Evolutionary conservation across 768 basidiomycete species (phyloP).

Genomic region (Coprinopsis marcescibilis): DNA sequence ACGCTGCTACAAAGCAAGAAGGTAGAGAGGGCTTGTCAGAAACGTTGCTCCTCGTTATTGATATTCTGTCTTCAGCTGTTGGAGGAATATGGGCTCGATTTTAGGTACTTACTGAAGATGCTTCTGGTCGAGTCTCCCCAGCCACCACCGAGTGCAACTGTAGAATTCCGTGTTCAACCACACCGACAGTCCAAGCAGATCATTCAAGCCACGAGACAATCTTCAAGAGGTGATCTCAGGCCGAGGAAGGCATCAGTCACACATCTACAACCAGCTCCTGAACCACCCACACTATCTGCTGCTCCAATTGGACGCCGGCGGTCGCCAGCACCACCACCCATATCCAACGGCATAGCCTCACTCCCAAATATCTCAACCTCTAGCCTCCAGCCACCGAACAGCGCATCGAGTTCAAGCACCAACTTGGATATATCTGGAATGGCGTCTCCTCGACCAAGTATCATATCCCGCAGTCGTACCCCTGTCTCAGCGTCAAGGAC

Average conservation of each 20-base stretch:
- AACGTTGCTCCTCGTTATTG: background rate
- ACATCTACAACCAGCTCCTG: constrained; percentile 21
- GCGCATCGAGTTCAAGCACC: constrained; percentile 4
- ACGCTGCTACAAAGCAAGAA: constrained; percentile 79
- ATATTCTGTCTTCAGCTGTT: constrained; percentile 50
- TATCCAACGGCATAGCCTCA: constrained; percentile 8
- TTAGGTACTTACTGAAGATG: constrained; percentile 85
- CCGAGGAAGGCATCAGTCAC: constrained; percentile 11
- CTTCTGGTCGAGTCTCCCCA: constrained; percentile 52
- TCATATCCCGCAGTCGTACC: constrained; percentile 21
- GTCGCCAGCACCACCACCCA: constrained; percentile 20
- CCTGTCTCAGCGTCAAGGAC: constrained; percentile 19
- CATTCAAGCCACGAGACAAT: constrained; percentile 9
- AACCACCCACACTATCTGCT: constrained; percentile 23
- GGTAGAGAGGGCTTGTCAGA: constrained; percentile 36
- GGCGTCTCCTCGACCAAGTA: background rate
- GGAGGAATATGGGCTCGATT: constrained; percentile 92
- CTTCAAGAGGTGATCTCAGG: background rate
- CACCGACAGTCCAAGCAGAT: constrained; percentile 27
- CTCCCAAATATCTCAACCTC: constrained; percentile 5
- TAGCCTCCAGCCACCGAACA: constrained; percentile 13
- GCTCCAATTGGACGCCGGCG: constrained; percentile 25
- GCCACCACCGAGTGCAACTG: constrained; percentile 21
- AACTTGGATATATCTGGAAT: background rate
- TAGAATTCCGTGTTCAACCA: constrained; percentile 26